Conservation (phyloP, 805 yeast species). For the Pichia heedii region DNA sequence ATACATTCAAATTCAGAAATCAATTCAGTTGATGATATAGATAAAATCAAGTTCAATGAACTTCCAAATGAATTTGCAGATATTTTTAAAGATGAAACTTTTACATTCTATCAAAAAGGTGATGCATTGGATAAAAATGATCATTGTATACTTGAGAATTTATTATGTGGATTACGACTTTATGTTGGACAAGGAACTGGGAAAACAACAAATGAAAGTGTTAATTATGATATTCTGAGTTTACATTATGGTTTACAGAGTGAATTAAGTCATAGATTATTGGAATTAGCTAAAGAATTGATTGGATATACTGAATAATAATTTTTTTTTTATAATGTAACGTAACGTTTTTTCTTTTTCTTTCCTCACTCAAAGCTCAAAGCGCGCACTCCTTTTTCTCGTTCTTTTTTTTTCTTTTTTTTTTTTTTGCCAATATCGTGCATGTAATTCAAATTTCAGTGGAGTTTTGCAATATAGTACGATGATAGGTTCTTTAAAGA, state of each 20-base stretch:
- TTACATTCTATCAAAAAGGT: neutral
- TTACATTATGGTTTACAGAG: conserved; percentile 23
- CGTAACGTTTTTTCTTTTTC: too few relatives aligned
- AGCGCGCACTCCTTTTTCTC: neutral
- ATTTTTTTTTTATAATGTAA: neutral
- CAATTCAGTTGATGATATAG: too few relatives aligned
- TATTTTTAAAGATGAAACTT: neutral
- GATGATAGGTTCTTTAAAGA: too few relatives aligned
- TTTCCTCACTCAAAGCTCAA: too few relatives aligned
- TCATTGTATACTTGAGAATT: conserved; percentile 4
- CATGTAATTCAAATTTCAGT: neutral
- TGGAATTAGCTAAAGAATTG: conserved; percentile 21
- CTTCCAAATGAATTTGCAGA: too few relatives aligned
- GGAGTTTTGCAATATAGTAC: too few relatives aligned
- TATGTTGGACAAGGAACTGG: conserved; percentile 9
- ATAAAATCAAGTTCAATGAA: too few relatives aligned
- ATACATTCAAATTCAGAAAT: neutral
- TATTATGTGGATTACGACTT: conserved; percentile 8
- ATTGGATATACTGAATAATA: conserved; percentile 19
- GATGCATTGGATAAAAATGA: neutral
- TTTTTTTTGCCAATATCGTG: neutral
- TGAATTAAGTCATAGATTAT: conserved; percentile 23
- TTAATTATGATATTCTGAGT: conserved; percentile 15
- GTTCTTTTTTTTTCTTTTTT: neutral
- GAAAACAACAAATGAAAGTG: conserved; percentile 5